A percentile compares a stretch with the other conserved stretches of the same genome.
Evolutionary conservation across 176 grass and related monocot genomes (phyloP).

Genomic region (Carex pumila): DNA sequence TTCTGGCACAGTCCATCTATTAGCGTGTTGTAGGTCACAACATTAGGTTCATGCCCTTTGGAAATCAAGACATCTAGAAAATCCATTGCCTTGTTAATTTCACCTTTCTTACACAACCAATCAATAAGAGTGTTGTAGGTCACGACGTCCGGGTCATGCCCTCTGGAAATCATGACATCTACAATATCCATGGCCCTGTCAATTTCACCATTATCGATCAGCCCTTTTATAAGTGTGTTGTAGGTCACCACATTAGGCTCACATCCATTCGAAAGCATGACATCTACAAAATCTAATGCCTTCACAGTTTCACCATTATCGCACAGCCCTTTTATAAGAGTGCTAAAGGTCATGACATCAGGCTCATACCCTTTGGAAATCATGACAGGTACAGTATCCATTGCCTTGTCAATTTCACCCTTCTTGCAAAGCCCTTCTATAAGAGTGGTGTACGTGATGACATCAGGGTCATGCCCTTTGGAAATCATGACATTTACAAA

Average conservation of each 20-base stretch:
- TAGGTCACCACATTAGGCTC: neutral
- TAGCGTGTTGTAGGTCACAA: neutral
- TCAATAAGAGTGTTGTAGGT: neutral
- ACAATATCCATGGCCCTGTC: too few species aligned
- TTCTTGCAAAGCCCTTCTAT: neutral
- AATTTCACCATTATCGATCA: neutral
- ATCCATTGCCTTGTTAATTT: neutral
- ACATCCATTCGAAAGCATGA: neutral
- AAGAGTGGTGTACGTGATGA: neutral
- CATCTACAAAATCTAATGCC: neutral
- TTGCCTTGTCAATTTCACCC: neutral
- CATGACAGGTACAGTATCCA: neutral
- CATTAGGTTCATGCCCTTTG: neutral
- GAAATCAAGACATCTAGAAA: neutral
- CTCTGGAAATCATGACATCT: neutral
- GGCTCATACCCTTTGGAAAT: neutral
- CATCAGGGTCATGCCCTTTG: neutral
- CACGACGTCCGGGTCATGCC: too few species aligned
- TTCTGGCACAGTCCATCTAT: neutral
- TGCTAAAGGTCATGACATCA: neutral
- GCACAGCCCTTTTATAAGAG: neutral
- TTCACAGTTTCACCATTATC: neutral
- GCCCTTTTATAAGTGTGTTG: neutral
- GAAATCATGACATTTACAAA: neutral
- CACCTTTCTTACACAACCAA: neutral